Conservation (phyloP, 768 basidiomycete species). For the Ramaria sp. region DNA sequence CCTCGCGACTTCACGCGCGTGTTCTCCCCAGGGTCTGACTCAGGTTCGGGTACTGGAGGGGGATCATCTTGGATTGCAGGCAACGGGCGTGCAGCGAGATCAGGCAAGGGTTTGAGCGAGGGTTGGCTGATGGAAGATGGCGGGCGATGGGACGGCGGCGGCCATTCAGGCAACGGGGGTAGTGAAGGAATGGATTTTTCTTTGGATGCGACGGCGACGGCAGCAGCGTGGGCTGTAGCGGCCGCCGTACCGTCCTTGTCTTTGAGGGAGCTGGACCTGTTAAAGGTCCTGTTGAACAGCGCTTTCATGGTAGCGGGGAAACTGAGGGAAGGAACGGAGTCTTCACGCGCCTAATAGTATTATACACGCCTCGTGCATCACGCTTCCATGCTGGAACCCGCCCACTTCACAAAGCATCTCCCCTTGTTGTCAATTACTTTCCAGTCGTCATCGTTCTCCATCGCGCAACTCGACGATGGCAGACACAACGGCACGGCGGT, state of each 20-base stretch:
- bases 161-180: constrained; percentile 61
- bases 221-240: constrained; percentile 20
- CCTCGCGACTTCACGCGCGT: constrained; percentile 28
- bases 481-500: constrained; percentile 69
- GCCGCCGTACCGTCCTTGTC: constrained; percentile 39
- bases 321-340: not conserved
- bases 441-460: constrained; percentile 27
- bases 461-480: constrained; percentile 52
- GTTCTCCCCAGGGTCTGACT: constrained; percentile 14
- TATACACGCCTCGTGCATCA: constrained; percentile 8
- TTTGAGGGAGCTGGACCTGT: constrained; percentile 39
- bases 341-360: constrained; percentile 2
- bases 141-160: constrained; percentile 30
- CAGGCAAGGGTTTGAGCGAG: constrained; percentile 64
- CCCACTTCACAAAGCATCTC: constrained; percentile 56
- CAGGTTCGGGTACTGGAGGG: not conserved
- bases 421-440: constrained; percentile 36
- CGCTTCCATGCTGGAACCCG: constrained; percentile 29
- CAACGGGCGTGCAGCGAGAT: constrained; percentile 34
- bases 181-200: constrained; percentile 25
- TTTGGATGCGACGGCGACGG: constrained; percentile 11
- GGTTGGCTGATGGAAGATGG: constrained; percentile 22
- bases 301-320: constrained; percentile 58
- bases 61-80: constrained; percentile 32
- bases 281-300: constrained; percentile 59